These are phyloP conservation scores for Hypoxylon sp. DNA, from an alignment of 2,329 filamentous ascomycete species.

Conservation along the genomic window DNA sequence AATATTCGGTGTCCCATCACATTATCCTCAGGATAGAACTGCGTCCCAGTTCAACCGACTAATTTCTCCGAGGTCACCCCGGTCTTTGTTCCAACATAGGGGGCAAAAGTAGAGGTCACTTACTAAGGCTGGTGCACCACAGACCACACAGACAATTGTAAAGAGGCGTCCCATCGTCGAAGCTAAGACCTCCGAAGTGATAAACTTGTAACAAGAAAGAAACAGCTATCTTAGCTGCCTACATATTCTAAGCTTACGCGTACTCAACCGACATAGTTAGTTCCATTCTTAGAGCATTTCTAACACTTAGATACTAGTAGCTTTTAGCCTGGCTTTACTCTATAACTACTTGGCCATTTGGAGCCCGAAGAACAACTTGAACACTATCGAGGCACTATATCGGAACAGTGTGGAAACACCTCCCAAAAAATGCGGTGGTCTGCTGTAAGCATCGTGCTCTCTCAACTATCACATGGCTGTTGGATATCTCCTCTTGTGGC, in stretches of 20 bases:
- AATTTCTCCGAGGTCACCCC: not conserved
- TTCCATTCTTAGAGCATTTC: not conserved
- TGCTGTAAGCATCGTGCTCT: too few relatives aligned
- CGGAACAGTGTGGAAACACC: not conserved
- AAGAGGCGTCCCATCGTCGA: not conserved
- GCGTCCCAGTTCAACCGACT: not conserved
- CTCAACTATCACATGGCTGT: not conserved
- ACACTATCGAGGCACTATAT: not conserved
- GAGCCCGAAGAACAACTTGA: not conserved
- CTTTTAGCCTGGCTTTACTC: slow-evolving; percentile 1
- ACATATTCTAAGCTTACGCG: slow-evolving; percentile 10
- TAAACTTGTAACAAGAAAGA: not conserved
- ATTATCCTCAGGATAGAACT: not conserved
- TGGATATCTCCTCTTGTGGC: not conserved
- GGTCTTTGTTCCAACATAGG: not conserved
- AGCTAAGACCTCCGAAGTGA: not conserved
- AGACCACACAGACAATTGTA: not conserved
- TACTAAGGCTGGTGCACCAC: not conserved
- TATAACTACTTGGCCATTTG: not conserved
- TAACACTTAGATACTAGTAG: not conserved
- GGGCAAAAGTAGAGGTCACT: not conserved
- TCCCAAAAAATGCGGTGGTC: too few relatives aligned
- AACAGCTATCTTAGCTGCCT: not conserved
- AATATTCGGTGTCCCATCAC: not conserved
- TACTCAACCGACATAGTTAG: not conserved